phyloP scores from a whole-genome alignment of 2,329 filamentous ascomycete genomes.

The Claviceps pusilla region DNA sequence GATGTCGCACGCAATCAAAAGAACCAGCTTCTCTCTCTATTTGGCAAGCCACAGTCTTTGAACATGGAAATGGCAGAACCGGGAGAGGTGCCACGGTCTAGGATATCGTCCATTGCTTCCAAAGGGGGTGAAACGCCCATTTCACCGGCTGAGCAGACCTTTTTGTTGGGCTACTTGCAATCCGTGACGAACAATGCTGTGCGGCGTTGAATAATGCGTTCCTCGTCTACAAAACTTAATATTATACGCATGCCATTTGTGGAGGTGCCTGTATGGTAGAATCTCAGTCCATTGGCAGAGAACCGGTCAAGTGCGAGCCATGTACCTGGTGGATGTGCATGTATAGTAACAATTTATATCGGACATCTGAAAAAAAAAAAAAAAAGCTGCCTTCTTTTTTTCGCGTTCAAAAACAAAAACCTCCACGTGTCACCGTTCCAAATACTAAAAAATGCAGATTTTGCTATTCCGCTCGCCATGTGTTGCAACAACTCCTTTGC shows the following conservation, averaged over 20 bases:
- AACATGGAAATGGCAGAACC: background rate
- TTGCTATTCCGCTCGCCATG: background rate
- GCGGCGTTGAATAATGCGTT: constrained; percentile 11
- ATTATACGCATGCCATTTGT: background rate
- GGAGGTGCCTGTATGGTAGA: background rate
- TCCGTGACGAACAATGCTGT: constrained; percentile 29
- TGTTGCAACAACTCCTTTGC: background rate
- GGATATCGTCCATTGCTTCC: constrained; percentile 30
- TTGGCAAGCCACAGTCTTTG: constrained; percentile 29
- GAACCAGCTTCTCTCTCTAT: constrained; percentile 41
- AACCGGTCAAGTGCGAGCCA: background rate
- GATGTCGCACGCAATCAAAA: constrained; percentile 19
- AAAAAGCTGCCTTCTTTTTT: no score
- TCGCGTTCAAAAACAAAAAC: no score
- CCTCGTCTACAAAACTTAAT: background rate
- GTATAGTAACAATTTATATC: background rate
- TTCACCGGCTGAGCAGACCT: constrained; percentile 58
- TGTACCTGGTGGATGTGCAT: background rate
- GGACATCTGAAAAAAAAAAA: no score
- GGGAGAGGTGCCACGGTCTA: constrained; percentile 16
- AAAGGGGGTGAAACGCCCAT: constrained; percentile 34
- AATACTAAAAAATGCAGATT: background rate
- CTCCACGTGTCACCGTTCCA: background rate
- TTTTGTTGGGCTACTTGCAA: constrained; percentile 62
- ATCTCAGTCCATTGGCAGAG: background rate